Percentiles rank a stretch among this genome's conserved stretches.
These are phyloP conservation scores for Gonapodya sp. DNA, from an alignment of 192 early-diverging fungal genomes.

Conservation along the genomic window DNA sequence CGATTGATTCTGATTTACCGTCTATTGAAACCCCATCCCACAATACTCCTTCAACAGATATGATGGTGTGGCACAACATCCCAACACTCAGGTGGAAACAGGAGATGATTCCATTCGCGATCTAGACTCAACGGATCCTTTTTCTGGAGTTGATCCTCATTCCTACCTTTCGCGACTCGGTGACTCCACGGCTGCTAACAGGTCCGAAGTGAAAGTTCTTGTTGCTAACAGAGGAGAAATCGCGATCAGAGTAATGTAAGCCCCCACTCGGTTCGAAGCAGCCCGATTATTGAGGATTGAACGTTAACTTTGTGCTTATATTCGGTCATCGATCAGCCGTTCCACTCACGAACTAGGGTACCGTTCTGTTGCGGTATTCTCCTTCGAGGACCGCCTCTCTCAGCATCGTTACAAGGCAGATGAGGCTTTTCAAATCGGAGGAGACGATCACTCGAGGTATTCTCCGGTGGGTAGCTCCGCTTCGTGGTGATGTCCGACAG, in stretches of 20 bases:
- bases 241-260: slow-evolving; percentile 2
- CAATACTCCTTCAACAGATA: no score
- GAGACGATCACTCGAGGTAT: slow-evolving; percentile 53
- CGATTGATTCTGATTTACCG: no score
- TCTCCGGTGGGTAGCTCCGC: slow-evolving; percentile 43
- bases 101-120: not conserved
- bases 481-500: not conserved
- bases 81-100: not conserved
- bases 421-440: slow-evolving; percentile 91
- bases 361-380: not conserved
- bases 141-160: not conserved
- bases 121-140: not conserved
- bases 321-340: not conserved
- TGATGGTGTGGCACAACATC: no score
- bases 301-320: not conserved
- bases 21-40: not conserved
- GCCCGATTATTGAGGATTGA: no score
- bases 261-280: no score
- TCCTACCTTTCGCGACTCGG: not conserved
- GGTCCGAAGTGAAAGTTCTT: slow-evolving; percentile 9
- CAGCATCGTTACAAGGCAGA: slow-evolving; percentile 49
- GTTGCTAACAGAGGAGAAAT: slow-evolving; percentile 24
- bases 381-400: not conserved
- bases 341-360: not conserved
- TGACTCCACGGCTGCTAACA: not conserved